Conservation (phyloP, 495 filamentous ascomycete species). For the Pyrenopolyporus hunteri region DNA sequence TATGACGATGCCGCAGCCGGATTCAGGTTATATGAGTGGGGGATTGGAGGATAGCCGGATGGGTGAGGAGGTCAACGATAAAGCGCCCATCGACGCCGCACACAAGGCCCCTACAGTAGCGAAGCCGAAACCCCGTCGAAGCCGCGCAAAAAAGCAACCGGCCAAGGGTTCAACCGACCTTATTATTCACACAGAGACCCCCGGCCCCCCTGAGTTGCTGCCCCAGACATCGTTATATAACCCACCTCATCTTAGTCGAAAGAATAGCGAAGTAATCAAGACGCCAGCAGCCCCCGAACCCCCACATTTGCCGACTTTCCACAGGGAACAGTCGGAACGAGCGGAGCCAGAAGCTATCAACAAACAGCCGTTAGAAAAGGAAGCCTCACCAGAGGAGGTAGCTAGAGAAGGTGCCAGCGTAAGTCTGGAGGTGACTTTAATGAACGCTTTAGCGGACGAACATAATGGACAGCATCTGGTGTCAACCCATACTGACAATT, state of each 20-base stretch:
- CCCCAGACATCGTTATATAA: constrained; percentile 55
- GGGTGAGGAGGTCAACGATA: constrained; percentile 53
- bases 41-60: constrained; percentile 65
- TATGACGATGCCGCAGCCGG: constrained; percentile 54
- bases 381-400: neutral
- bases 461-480: constrained; percentile 16
- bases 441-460: constrained; percentile 19
- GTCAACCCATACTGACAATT: constrained; percentile 3
- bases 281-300: constrained; percentile 47
- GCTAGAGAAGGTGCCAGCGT: constrained; percentile 47
- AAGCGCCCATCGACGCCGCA: constrained; percentile 38
- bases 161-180: constrained; percentile 37
- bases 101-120: constrained; percentile 8
- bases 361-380: constrained; percentile 10
- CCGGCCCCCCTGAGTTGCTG: constrained; percentile 51
- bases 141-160: constrained; percentile 40
- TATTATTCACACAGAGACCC: constrained; percentile 50
- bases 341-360: neutral
- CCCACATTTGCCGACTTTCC: constrained; percentile 13
- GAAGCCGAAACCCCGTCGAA: constrained; percentile 46
- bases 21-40: constrained; percentile 85
- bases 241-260: constrained; percentile 38
- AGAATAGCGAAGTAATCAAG: constrained; percentile 23
- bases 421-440: constrained; percentile 48
- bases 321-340: constrained; percentile 6